Conservation (phyloP, 495 filamentous ascomycete genomes). For the Cercophora scortea region DNA sequence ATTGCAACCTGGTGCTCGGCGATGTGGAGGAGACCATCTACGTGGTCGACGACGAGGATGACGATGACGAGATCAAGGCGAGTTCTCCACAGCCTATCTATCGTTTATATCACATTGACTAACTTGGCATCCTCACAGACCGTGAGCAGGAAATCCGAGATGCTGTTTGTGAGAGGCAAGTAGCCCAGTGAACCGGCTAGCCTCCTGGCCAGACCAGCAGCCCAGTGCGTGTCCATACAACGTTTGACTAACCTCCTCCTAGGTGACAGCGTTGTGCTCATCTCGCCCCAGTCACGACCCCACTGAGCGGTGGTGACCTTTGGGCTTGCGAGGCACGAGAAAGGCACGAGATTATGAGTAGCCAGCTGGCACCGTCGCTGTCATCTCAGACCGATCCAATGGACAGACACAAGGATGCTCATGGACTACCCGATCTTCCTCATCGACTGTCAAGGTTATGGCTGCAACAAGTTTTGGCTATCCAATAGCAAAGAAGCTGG, state of each 20-base stretch:
- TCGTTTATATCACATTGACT: background rate
- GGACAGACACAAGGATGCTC: too few species aligned
- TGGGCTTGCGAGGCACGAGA: too few species aligned
- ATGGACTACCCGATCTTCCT: too few species aligned
- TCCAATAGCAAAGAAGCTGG: too few species aligned
- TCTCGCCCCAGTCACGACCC: constrained; percentile 60
- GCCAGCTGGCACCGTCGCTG: too few species aligned
- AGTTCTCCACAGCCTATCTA: background rate
- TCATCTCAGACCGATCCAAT: too few species aligned
- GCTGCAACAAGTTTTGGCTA: too few species aligned
- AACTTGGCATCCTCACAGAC: constrained; percentile 46
- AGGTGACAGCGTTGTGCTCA: constrained; percentile 88
- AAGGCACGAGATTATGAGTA: too few species aligned
- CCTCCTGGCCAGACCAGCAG: too few species aligned
- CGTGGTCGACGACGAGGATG: constrained; percentile 76
- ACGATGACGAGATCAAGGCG: constrained; percentile 45
- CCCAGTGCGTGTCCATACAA: too few species aligned
- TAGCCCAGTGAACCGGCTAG: background rate
- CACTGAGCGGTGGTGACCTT: background rate
- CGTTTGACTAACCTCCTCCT: too few species aligned
- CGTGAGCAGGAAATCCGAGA: constrained; percentile 91
- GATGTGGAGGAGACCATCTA: constrained; percentile 98
- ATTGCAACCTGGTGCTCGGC: constrained; percentile 96
- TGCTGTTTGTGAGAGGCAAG: constrained; percentile 96
- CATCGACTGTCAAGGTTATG: too few species aligned